These are phyloP conservation scores for Chlorokybus atmophyticus DNA, from an alignment of 139 green algal genomes.

Conservation along the genomic window DNA sequence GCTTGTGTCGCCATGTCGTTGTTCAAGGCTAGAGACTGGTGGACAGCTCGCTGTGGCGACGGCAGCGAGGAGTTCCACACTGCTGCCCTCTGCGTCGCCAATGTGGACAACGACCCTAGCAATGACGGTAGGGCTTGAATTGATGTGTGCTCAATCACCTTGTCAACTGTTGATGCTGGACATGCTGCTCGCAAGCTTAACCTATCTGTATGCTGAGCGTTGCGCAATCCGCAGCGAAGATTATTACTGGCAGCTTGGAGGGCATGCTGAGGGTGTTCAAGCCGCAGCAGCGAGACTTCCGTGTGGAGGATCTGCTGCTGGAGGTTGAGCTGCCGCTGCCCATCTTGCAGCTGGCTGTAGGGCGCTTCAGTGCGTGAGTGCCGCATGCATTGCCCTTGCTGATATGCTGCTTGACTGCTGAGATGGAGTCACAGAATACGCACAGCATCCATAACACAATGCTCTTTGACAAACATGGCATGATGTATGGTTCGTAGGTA, in stretches of 20 bases:
- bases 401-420: too few relatives aligned
- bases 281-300: slow-evolving; percentile 28
- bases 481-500: too few relatives aligned
- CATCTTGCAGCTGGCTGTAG: slow-evolving; percentile 9
- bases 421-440: too few relatives aligned
- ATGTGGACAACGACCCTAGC: slow-evolving; percentile 16
- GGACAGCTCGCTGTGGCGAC: slow-evolving; percentile 28
- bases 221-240: slow-evolving; percentile 30
- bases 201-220: neutral
- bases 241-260: slow-evolving; percentile 43
- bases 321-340: slow-evolving; percentile 8
- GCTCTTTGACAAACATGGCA: too few relatives aligned
- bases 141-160: neutral
- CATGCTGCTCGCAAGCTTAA: neutral
- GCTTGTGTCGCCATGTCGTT: slow-evolving; percentile 36
- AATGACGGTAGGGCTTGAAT: neutral
- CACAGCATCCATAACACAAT: too few relatives aligned
- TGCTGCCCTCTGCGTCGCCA: slow-evolving; percentile 13
- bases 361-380: too few relatives aligned
- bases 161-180: neutral
- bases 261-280: slow-evolving; percentile 45
- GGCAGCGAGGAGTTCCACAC: slow-evolving; percentile 50
- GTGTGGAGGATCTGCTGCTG: slow-evolving; percentile 34
- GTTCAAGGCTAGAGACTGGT: slow-evolving; percentile 45
- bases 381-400: too few relatives aligned